Conservation (phyloP, 83 land plant species). For the Thuja plicata region DNA sequence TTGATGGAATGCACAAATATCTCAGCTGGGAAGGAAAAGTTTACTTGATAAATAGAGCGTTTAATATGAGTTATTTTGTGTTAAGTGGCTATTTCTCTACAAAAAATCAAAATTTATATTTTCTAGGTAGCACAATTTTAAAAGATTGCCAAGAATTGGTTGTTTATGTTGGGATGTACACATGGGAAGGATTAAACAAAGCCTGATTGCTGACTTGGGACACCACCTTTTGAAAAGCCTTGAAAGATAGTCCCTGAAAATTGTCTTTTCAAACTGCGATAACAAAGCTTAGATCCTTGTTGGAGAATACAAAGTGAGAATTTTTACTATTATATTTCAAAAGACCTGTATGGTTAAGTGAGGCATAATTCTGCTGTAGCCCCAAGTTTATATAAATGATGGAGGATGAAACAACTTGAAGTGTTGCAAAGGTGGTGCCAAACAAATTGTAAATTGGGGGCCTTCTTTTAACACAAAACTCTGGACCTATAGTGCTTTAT, state of each 20-base stretch:
- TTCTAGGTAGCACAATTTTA: too few species aligned
- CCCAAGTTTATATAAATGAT: too few species aligned
- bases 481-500: not conserved
- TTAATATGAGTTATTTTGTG: not conserved
- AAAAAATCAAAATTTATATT: too few species aligned
- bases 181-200: not conserved
- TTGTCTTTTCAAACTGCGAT: not conserved
- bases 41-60: not conserved
- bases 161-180: not conserved
- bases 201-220: not conserved
- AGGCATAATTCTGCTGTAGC: not conserved
- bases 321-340: too few species aligned
- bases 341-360: not conserved
- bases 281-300: not conserved
- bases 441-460: not conserved
- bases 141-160: not conserved
- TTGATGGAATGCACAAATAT: too few species aligned
- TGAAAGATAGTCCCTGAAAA: not conserved
- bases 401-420: too few species aligned
- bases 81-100: not conserved
- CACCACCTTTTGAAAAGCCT: not conserved
- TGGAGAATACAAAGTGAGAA: not conserved
- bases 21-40: not conserved
- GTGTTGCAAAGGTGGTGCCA: too few species aligned
- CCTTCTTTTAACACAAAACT: not conserved